Evolutionary conservation across 106 monocot species (phyloP).

Genomic region (Allium cepa): DNA sequence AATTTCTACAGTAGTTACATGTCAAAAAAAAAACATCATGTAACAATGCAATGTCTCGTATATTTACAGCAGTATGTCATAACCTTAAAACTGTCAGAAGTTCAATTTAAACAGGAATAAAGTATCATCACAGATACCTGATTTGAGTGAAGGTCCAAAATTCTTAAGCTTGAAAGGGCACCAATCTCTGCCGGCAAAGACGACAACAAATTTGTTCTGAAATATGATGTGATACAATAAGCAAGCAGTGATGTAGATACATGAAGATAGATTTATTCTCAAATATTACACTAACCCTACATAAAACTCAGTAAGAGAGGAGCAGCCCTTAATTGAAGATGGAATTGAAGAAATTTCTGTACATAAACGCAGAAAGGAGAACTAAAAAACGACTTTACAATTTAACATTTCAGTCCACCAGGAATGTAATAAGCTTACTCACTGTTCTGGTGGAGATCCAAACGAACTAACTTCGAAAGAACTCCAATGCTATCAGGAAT

Average conservation of each 20-base stretch:
- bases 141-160: conserved; percentile 92
- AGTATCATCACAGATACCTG: conserved; percentile 36
- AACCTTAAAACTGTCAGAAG: too few relatives aligned
- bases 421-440: conserved; percentile 19
- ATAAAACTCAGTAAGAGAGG: conserved; percentile 80
- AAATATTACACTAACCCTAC: conserved; percentile 50
- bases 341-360: conserved; percentile 79
- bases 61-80: too few relatives aligned
- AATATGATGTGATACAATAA: not conserved
- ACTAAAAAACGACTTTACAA: too few relatives aligned
- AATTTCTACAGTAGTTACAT: too few relatives aligned
- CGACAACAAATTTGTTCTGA: conserved; percentile 73
- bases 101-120: too few relatives aligned
- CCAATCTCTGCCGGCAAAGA: conserved; percentile 78
- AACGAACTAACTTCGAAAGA: conserved; percentile 70
- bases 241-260: too few relatives aligned
- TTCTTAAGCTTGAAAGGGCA: conserved; percentile 60
- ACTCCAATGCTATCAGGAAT: conserved; percentile 81
- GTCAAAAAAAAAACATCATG: too few relatives aligned
- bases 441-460: conserved; percentile 96
- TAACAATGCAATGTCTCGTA: too few relatives aligned
- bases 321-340: conserved; percentile 68
- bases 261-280: too few relatives aligned
- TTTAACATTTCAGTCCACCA: not conserved
- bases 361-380: not conserved